A percentile compares a stretch with the other conserved stretches of the same genome.
Conservation (phyloP, 176 grass and related monocot species). For the Zoysia pacifica region DNA sequence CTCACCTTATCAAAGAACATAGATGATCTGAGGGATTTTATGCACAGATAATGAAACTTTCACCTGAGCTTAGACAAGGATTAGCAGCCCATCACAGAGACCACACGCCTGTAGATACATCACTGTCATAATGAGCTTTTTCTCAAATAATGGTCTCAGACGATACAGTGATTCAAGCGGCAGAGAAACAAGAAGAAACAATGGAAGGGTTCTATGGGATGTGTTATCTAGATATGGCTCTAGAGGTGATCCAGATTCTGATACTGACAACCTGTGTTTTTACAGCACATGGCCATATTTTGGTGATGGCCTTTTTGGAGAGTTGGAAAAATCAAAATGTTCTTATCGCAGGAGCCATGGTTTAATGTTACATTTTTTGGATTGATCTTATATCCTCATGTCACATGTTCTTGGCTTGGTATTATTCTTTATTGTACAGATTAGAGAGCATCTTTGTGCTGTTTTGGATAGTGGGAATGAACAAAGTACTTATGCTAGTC, state of each 20-base stretch:
- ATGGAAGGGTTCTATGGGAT: slow-evolving; percentile 87
- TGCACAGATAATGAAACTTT: too few species aligned
- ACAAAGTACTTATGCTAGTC: slow-evolving; percentile 58
- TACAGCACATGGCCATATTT: slow-evolving; percentile 85
- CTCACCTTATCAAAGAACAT: too few species aligned
- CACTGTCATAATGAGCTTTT: slow-evolving; percentile 61
- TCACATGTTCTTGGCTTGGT: slow-evolving; percentile 26
- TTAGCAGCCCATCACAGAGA: too few species aligned
- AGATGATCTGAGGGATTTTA: too few species aligned
- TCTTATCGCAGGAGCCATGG: slow-evolving; percentile 67
- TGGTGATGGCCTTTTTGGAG: slow-evolving; percentile 64
- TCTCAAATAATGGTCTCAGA: slow-evolving; percentile 49
- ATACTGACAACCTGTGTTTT: slow-evolving; percentile 58
- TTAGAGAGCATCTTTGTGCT: slow-evolving; percentile 65
- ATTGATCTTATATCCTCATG: slow-evolving; percentile 24
- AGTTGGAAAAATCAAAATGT: slow-evolving; percentile 62
- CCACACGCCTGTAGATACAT: too few species aligned
- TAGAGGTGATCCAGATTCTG: slow-evolving; percentile 68
- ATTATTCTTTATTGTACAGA: slow-evolving; percentile 49
- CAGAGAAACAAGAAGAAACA: slow-evolving; percentile 53
- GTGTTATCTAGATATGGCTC: slow-evolving; percentile 71
- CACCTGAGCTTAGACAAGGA: too few species aligned
- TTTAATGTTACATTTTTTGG: not conserved
- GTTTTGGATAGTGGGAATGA: slow-evolving; percentile 60
- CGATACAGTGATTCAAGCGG: slow-evolving; percentile 40